Evolutionary conservation across 75 land plant genomes (phyloP), one percentile per base, ranked within the genome.

Genomic region (Isoetes taiwanensis): DNA sequence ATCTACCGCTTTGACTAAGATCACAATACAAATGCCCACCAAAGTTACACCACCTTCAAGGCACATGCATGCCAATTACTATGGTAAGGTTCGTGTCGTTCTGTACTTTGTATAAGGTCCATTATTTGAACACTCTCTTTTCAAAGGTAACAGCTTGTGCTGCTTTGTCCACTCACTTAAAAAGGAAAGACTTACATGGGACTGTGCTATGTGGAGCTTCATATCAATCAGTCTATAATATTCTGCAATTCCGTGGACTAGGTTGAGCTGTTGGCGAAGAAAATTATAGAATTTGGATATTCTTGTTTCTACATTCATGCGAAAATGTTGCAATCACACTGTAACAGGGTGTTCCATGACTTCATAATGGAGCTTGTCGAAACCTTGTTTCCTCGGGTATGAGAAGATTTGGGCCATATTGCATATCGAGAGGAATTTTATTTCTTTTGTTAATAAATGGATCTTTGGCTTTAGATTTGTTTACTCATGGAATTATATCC

Each of bases 271-370:
- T 43, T 69, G 42, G 72, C 72, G 9, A 64, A 64, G 31, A 69
- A 69, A 43, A 69, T 69, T 11, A 69, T 69, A 23, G 72, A 69
- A 41, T 55, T 69, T n/a, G 72, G 72, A 16, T 69, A 69, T 64
- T 69, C 72, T 11, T 69, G 72, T 34, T 69, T 69, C 28, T 69
- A 69, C 62, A 69, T 69, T 25, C 72, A 69, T 55, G 72, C 72
- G 6, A 69, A 69, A 61, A 69, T 69, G 72, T 52, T 69, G 9
- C 72, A 69, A 32, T 69, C 72, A 20, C 72, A 69, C 34, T 41
- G 72, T 9, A 69, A 69, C 26, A 64, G 66, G 32, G 72, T 69
- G 2, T 69, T 69, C 38, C 72, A 69, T 42, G 72, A 69, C 38
- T 69, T 69, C 39, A 58, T 9, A 69, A 69, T 43, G 72, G 72